Evolutionary conservation across 495 filamentous ascomycete species (phyloP).

Genomic region (Aspergillus homomorphus): DNA sequence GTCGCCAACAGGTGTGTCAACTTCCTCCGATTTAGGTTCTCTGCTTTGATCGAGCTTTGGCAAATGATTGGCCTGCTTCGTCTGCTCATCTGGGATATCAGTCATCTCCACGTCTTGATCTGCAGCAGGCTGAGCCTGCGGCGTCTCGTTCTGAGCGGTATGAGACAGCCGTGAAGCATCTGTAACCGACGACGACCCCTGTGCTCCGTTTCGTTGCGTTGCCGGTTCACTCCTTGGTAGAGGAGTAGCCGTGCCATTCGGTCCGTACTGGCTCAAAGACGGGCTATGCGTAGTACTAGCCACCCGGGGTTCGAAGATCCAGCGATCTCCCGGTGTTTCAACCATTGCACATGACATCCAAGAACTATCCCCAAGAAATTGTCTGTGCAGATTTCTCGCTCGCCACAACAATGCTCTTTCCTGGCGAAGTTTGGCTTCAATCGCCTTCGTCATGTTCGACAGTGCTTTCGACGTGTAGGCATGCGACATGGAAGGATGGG

Average conservation of each 20-base stretch:
- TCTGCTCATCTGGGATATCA: constrained; percentile 24
- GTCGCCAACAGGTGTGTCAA: constrained; percentile 37
- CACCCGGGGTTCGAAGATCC: constrained; percentile 40
- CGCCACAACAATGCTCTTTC: constrained; percentile 73
- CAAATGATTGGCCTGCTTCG: neutral
- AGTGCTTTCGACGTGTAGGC: constrained; percentile 80
- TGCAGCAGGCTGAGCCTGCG: neutral
- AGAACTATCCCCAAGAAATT: constrained; percentile 72
- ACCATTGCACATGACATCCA: constrained; percentile 70
- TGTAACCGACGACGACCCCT: constrained; percentile 9
- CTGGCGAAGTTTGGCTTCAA: constrained; percentile 67
- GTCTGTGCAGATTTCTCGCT: constrained; percentile 72
- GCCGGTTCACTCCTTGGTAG: constrained; percentile 8
- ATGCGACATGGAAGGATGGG: constrained; percentile 77
- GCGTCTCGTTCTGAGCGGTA: constrained; percentile 12
- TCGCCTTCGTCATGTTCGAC: constrained; percentile 70
- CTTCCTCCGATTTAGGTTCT: constrained; percentile 40
- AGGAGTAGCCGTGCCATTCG: constrained; percentile 15
- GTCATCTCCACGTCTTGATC: constrained; percentile 47
- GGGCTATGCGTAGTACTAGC: constrained; percentile 17
- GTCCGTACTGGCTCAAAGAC: constrained; percentile 18
- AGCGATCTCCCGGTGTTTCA: constrained; percentile 36
- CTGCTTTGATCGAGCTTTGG: constrained; percentile 17
- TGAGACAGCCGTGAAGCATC: constrained; percentile 10
- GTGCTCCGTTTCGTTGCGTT: constrained; percentile 9